Conservation (phyloP, 2,329 filamentous ascomycete species). For the Penicillium sp. region DNA sequence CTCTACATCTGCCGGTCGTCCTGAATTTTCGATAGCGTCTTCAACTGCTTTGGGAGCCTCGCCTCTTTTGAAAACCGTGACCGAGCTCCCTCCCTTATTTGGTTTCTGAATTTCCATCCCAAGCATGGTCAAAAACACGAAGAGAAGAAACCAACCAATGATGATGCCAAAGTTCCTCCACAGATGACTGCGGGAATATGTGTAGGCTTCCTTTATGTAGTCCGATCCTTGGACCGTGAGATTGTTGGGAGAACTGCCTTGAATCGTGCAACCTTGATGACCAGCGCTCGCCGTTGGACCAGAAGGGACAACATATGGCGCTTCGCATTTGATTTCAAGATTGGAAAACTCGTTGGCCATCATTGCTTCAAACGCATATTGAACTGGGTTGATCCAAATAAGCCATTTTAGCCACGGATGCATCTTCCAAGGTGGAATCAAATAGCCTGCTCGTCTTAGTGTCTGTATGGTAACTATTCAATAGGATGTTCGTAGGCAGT, state of each 20-base stretch:
- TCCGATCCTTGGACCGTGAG: constrained; percentile 54
- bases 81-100: constrained; percentile 75
- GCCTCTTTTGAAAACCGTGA: constrained; percentile 72
- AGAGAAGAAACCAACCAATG: constrained; percentile 70
- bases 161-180: constrained; percentile 82
- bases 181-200: constrained; percentile 57
- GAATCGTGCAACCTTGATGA: constrained; percentile 61
- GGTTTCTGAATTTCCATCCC: constrained; percentile 77
- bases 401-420: constrained; percentile 64
- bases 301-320: constrained; percentile 57
- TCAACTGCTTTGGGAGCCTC: constrained; percentile 61
- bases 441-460: constrained; percentile 49
- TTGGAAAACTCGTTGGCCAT: constrained; percentile 70
- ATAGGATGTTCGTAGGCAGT: neutral
- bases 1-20: constrained; percentile 52
- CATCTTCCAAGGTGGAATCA: constrained; percentile 63
- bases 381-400: constrained; percentile 65
- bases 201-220: constrained; percentile 58
- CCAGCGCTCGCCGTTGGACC: constrained; percentile 46
- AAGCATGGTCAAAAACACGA: constrained; percentile 72
- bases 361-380: constrained; percentile 68
- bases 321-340: constrained; percentile 55
- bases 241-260: constrained; percentile 56
- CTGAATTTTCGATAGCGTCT: constrained; percentile 54
- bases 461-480: neutral